These are phyloP conservation scores for Cadophora gregata DNA, from an alignment of 2,329 filamentous ascomycete genomes.

Conservation along the genomic window DNA sequence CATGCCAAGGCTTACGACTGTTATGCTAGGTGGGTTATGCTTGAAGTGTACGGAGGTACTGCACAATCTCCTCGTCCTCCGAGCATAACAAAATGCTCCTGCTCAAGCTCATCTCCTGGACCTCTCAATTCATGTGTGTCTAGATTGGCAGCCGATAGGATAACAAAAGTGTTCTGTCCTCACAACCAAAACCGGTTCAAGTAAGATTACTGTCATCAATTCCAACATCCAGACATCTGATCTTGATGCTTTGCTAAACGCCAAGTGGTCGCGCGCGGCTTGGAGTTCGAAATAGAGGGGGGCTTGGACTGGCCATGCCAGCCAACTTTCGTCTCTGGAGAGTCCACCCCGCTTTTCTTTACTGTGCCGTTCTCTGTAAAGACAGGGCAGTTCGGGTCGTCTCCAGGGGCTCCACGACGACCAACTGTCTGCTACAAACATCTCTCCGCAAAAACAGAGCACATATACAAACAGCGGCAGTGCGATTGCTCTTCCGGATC, in stretches of 20 bases:
- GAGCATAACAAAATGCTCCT: background rate
- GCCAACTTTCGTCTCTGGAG: background rate
- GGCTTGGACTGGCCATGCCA: slow-evolving; percentile 11
- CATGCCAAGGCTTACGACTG: background rate
- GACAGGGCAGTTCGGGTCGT: background rate
- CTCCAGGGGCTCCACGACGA: background rate
- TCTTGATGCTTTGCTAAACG: slow-evolving; percentile 17
- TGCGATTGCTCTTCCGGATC: slow-evolving; percentile 1
- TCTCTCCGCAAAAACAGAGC: background rate
- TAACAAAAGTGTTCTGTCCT: background rate
- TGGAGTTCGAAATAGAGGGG: slow-evolving; percentile 13
- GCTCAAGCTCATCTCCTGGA: background rate
- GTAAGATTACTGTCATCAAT: background rate
- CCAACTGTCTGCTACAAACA: background rate
- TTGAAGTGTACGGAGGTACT: too few species aligned
- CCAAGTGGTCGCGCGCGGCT: slow-evolving; percentile 18
- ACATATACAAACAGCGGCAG: slow-evolving; percentile 10
- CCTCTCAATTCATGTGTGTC: background rate
- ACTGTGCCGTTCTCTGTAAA: background rate
- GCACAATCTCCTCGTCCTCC: too few species aligned
- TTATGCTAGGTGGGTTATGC: background rate
- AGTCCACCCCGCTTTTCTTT: background rate
- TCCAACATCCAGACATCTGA: background rate
- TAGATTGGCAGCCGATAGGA: background rate
- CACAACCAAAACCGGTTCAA: background rate